phyloP scores from a whole-genome alignment of 768 basidiomycete genomes.

The Daedaleopsis nitida region DNA sequence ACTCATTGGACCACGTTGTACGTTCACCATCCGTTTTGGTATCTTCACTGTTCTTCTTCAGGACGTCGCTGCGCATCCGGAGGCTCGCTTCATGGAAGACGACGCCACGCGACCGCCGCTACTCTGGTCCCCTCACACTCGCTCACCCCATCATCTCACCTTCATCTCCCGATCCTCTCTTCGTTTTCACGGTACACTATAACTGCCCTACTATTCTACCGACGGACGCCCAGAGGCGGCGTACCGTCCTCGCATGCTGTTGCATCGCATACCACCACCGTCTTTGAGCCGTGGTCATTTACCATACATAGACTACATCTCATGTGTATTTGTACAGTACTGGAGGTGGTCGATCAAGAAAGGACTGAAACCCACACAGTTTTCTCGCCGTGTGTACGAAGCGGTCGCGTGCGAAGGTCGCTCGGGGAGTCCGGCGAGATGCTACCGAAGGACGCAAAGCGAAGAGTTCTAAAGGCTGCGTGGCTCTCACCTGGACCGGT shows the following conservation, averaged over 20 bases:
- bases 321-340: conserved; percentile 22
- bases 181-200: conserved; percentile 24
- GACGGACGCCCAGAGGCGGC: conserved; percentile 5
- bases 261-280: conserved; percentile 14
- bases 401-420: not conserved
- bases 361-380: conserved; percentile 8
- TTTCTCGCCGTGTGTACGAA: not conserved
- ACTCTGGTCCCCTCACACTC: conserved; percentile 12
- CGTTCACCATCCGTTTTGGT: conserved; percentile 8
- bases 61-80: conserved; percentile 4
- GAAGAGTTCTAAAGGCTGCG: conserved; percentile 3
- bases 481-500: not conserved
- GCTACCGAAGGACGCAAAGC: not conserved
- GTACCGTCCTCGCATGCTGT: conserved; percentile 10
- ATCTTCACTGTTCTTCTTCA: not conserved
- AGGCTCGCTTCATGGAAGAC: conserved; percentile 9
- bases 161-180: conserved; percentile 31
- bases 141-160: conserved; percentile 12
- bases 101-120: conserved; percentile 1
- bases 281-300: conserved; percentile 11
- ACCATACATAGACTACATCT: conserved; percentile 22
- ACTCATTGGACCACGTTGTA: conserved; percentile 15
- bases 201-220: conserved; percentile 18
- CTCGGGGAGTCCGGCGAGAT: conserved; percentile 1
- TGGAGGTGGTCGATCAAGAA: conserved; percentile 7